Percentiles rank a stretch among this genome's conserved stretches.
These are phyloP conservation scores for Plasmodium coatneyi DNA, from an alignment of 169 alveolate species.

Conservation along the genomic window DNA sequence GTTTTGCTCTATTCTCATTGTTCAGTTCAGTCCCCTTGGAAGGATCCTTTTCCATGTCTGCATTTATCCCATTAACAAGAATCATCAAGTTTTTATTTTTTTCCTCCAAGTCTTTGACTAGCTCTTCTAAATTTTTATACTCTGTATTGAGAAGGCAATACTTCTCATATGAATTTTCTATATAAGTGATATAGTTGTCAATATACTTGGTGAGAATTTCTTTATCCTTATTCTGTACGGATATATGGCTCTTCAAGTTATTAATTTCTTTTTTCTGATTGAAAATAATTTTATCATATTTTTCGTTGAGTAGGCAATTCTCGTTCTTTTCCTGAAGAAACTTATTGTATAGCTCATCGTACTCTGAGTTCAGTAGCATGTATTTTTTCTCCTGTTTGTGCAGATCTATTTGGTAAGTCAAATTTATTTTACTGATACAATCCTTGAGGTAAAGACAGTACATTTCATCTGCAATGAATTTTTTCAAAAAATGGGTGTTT, in stretches of 20 bases:
- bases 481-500: slow-evolving; percentile 72
- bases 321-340: slow-evolving; percentile 59
- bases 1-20: neutral
- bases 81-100: slow-evolving; percentile 43
- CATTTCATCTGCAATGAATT: slow-evolving; percentile 70
- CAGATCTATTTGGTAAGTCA: slow-evolving; percentile 71
- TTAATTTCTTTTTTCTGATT: slow-evolving; percentile 63
- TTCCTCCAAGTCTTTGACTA: slow-evolving; percentile 46
- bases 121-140: slow-evolving; percentile 68
- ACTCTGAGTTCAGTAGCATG: slow-evolving; percentile 62
- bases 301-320: slow-evolving; percentile 64
- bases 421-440: slow-evolving; percentile 72
- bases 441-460: slow-evolving; percentile 67
- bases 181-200: slow-evolving; percentile 70
- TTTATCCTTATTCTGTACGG: slow-evolving; percentile 64
- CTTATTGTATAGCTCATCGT: slow-evolving; percentile 61
- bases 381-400: slow-evolving; percentile 75
- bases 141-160: slow-evolving; percentile 56
- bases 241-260: slow-evolving; percentile 57
- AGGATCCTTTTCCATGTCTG: neutral
- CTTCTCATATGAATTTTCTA: slow-evolving; percentile 64
- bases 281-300: slow-evolving; percentile 65
- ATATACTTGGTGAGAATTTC: slow-evolving; percentile 72
- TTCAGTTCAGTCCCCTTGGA: neutral
- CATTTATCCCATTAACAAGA: slow-evolving; percentile 41